These are phyloP conservation scores for Salix caprea DNA, from an alignment of 345 rosid species.

Conservation along the genomic window DNA sequence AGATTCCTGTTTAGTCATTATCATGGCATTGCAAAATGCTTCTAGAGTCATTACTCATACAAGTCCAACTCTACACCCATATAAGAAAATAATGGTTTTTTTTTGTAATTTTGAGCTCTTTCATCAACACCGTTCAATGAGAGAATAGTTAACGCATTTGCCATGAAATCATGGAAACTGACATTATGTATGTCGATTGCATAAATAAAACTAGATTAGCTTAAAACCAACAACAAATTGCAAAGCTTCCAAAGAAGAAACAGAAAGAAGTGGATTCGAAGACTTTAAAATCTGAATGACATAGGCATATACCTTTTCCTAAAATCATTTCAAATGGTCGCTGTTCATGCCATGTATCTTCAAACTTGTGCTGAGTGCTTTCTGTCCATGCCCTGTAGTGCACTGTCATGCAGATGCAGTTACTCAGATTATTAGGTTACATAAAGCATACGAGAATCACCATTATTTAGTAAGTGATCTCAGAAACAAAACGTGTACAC, in stretches of 20 bases:
- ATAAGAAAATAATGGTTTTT: neutral
- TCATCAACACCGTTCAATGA: neutral
- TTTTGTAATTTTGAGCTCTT: neutral
- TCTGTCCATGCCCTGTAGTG: conserved; percentile 88
- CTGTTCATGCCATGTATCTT: conserved; percentile 87
- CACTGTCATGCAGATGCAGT: conserved; percentile 40
- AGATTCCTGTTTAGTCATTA: neutral
- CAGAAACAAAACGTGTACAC: neutral
- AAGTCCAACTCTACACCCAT: neutral
- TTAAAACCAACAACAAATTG: neutral
- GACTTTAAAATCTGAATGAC: neutral
- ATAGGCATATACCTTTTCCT: conserved; percentile 63
- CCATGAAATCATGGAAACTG: neutral
- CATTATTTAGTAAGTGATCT: neutral
- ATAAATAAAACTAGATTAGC: neutral
- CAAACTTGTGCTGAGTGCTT: conserved; percentile 76
- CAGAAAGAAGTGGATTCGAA: neutral
- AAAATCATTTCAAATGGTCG: conserved; percentile 72
- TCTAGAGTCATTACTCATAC: neutral
- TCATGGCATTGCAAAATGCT: neutral
- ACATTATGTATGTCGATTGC: neutral
- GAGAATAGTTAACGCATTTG: neutral
- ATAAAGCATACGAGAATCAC: neutral
- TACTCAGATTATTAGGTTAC: conserved; percentile 9
- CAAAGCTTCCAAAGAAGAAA: neutral